Percentiles rank a stretch among this genome's conserved stretches.
Conservation (phyloP, 208 protist species). For the Acanthamoeba lenticulata region DNA sequence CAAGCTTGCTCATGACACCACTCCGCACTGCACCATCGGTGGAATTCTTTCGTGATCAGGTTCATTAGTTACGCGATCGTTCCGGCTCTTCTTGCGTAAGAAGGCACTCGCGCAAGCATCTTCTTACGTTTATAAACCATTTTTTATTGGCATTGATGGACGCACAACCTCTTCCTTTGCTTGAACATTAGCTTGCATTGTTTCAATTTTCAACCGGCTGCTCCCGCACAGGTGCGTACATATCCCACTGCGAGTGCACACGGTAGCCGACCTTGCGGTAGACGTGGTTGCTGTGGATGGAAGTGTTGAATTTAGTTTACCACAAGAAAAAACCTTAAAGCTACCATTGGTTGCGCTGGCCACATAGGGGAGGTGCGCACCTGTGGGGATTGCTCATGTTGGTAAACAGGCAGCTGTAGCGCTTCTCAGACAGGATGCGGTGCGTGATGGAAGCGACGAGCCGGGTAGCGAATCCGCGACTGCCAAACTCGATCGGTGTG, state of each 20-base stretch:
- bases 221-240: not conserved
- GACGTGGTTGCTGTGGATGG: not conserved
- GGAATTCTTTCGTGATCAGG: too few relatives aligned
- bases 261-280: not conserved
- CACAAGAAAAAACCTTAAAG: not conserved
- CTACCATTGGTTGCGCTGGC: not conserved
- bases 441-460: not conserved
- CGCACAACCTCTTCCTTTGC: too few relatives aligned
- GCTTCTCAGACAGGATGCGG: not conserved
- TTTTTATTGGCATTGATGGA: too few relatives aligned
- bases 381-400: not conserved
- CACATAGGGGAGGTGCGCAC: not conserved
- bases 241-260: not conserved
- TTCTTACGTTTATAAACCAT: too few relatives aligned
- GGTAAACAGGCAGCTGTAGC: not conserved
- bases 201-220: not conserved
- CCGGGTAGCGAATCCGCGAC: not conserved
- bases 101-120: too few relatives aligned
- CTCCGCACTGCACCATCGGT: too few relatives aligned
- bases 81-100: too few relatives aligned
- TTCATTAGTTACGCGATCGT: too few relatives aligned
- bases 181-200: too few relatives aligned
- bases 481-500: not conserved
- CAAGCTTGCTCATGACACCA: too few relatives aligned
- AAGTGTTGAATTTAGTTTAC: not conserved